A percentile compares a stretch with the other conserved stretches of the same genome.
Conservation (phyloP, 148 eudicot genomes). For the Diospyros kaki region DNA sequence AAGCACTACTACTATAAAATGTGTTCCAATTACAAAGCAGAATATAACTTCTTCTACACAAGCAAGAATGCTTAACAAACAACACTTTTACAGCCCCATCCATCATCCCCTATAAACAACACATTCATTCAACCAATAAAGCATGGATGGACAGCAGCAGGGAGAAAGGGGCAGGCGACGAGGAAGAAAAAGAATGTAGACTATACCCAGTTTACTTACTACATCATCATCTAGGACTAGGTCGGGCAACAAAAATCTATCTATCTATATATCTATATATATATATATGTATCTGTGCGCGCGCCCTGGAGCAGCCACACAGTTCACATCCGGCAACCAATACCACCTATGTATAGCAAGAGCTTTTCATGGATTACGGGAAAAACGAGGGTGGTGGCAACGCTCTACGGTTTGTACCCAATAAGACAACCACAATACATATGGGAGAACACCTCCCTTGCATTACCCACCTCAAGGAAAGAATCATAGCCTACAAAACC, state of each 20-base stretch:
- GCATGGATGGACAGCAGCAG: neutral
- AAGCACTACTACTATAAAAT: neutral
- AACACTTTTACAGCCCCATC: slow-evolving; percentile 10
- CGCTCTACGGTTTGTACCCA: slow-evolving; percentile 2
- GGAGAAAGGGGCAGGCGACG: neutral
- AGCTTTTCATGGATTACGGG: neutral
- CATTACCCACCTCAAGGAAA: neutral
- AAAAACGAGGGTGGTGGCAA: neutral
- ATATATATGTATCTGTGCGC: too few relatives aligned
- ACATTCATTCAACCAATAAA: neutral
- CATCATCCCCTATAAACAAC: slow-evolving; percentile 4
- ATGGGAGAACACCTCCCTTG: neutral
- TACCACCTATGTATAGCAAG: slow-evolving; percentile 33
- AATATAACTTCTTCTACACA: neutral
- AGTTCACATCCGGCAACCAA: slow-evolving; percentile 41
- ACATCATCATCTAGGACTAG: too few relatives aligned
- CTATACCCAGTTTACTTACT: too few relatives aligned
- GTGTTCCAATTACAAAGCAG: neutral
- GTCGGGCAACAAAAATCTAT: neutral
- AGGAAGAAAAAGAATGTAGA: neutral
- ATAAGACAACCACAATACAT: neutral
- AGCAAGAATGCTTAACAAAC: neutral
- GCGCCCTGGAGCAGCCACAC: neutral
- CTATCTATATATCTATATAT: slow-evolving; percentile 26
- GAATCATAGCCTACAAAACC: slow-evolving; percentile 6